phyloP scores from a whole-genome alignment of 108 stramenopile genomes.

The Skeletonema menzelii region DNA sequence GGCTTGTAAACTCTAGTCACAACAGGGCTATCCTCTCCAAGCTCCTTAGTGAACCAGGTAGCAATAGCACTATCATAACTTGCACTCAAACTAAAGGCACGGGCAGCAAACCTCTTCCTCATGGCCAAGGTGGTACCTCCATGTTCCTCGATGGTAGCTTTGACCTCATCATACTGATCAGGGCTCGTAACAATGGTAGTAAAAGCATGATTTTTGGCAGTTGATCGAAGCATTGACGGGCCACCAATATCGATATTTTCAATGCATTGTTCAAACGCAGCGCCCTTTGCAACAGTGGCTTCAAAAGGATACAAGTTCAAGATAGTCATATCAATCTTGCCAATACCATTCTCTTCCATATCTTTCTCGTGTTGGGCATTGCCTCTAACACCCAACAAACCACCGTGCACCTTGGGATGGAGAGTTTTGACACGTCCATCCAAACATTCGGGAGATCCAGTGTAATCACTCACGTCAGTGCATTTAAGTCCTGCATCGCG shows the following conservation, averaged over 20 bases:
- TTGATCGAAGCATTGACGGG: constrained; percentile 97
- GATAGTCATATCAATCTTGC: constrained; percentile 96
- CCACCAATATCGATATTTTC: constrained; percentile 99
- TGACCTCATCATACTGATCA: constrained; percentile 85
- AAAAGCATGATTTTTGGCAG: constrained; percentile 97
- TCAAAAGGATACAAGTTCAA: constrained; percentile 98
- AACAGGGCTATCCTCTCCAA: constrained; percentile 59
- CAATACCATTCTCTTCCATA: constrained; percentile 90
- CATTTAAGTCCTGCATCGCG: constrained; percentile 87
- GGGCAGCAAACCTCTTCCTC: constrained; percentile 85
- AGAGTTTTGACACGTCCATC: constrained; percentile 99
- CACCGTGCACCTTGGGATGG: constrained; percentile 98
- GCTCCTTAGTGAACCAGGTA: constrained; percentile 81
- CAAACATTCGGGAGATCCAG: constrained; percentile 92
- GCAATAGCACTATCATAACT: constrained; percentile 95
- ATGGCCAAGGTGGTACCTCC: constrained; percentile 87
- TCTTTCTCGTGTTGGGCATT: constrained; percentile 89
- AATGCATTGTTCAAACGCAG: constrained; percentile 93
- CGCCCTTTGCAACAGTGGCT: constrained; percentile 88
- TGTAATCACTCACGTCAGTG: constrained; percentile 93
- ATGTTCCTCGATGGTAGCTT: constrained; percentile 71
- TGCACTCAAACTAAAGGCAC: constrained; percentile 92
- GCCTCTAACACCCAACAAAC: constrained; percentile 93
- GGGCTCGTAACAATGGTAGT: constrained; percentile 93
- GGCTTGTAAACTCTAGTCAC: constrained; percentile 88